Evolutionary conservation across 2,329 filamentous ascomycete species (phyloP).

Genomic region (Xylariaceae sp.): DNA sequence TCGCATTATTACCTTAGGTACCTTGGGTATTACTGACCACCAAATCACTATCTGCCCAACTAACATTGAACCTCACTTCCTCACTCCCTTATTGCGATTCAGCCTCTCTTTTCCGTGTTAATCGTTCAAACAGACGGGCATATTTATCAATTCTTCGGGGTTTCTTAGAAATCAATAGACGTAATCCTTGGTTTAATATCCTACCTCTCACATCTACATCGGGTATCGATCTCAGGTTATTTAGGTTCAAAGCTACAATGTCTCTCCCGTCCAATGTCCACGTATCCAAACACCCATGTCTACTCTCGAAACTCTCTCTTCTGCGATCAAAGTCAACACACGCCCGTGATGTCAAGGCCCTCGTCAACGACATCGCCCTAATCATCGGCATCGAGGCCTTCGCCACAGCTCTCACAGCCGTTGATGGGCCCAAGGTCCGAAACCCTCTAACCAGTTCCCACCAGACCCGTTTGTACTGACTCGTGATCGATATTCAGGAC

Average conservation of each 20-base stretch:
- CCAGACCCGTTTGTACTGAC: not conserved
- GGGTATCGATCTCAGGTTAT: not conserved
- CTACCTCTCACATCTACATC: not conserved
- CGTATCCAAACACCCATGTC: slow-evolving; percentile 80
- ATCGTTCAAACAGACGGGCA: no score
- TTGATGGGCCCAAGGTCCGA: slow-evolving; percentile 61
- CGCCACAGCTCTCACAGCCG: slow-evolving; percentile 54
- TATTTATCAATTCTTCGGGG: no score
- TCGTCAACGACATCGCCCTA: slow-evolving; percentile 82
- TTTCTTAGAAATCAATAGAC: no score
- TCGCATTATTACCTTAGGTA: no score
- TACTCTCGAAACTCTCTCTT: slow-evolving; percentile 84
- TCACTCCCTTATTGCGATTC: no score
- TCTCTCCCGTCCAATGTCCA: slow-evolving; percentile 61
- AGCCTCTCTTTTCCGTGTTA: no score
- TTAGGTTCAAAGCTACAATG: slow-evolving; percentile 18
- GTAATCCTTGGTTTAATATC: no score
- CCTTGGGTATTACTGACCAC: no score
- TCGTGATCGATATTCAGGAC: slow-evolving; percentile 47
- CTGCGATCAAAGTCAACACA: slow-evolving; percentile 70
- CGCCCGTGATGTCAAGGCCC: slow-evolving; percentile 70
- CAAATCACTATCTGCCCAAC: no score
- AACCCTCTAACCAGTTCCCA: slow-evolving; percentile 4
- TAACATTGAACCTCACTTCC: no score
- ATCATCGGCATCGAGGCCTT: slow-evolving; percentile 83